Conservation (phyloP, 805 yeast genomes). For the Teunomyces lycoperdinae region DNA sequence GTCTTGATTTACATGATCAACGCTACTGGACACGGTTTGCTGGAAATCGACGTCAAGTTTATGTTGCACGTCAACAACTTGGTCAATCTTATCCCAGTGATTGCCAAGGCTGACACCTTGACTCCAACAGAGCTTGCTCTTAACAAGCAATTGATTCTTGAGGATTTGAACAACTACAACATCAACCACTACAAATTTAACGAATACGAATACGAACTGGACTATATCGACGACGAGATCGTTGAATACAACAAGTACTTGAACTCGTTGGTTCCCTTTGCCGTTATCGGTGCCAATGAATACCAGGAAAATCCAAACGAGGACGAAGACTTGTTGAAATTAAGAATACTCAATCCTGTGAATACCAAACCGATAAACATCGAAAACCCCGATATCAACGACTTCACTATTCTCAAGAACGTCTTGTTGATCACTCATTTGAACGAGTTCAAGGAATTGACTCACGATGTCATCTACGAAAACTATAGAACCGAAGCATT, state of each 20-base stretch:
- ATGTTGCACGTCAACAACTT: slow-evolving; percentile 40
- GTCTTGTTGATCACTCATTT: slow-evolving; percentile 79
- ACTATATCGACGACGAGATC: slow-evolving; percentile 57
- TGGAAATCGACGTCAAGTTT: slow-evolving; percentile 41
- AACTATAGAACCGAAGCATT: slow-evolving; percentile 85
- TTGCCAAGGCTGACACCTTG: slow-evolving; percentile 43
- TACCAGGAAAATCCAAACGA: slow-evolving; percentile 41
- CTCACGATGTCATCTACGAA: slow-evolving; percentile 85
- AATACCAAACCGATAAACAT: slow-evolving; percentile 59
- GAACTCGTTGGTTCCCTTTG: slow-evolving; percentile 63
- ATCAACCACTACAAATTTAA: slow-evolving; percentile 72
- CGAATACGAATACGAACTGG: slow-evolving; percentile 55
- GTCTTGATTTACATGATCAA: slow-evolving; percentile 47
- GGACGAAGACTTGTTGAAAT: slow-evolving; percentile 46
- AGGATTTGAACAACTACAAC: slow-evolving; percentile 68
- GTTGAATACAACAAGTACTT: slow-evolving; percentile 63
- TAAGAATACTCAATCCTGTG: slow-evolving; percentile 46
- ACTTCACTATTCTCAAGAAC: slow-evolving; percentile 76
- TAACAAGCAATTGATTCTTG: slow-evolving; percentile 71
- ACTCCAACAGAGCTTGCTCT: slow-evolving; percentile 48
- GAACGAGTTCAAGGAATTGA: slow-evolving; percentile 82
- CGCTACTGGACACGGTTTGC: slow-evolving; percentile 45
- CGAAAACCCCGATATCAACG: slow-evolving; percentile 73
- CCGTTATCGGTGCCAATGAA: slow-evolving; percentile 67
- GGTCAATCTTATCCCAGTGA: slow-evolving; percentile 43